Conservation (phyloP, 2,329 filamentous ascomycete species). For the Stachybotrys elegans region DNA sequence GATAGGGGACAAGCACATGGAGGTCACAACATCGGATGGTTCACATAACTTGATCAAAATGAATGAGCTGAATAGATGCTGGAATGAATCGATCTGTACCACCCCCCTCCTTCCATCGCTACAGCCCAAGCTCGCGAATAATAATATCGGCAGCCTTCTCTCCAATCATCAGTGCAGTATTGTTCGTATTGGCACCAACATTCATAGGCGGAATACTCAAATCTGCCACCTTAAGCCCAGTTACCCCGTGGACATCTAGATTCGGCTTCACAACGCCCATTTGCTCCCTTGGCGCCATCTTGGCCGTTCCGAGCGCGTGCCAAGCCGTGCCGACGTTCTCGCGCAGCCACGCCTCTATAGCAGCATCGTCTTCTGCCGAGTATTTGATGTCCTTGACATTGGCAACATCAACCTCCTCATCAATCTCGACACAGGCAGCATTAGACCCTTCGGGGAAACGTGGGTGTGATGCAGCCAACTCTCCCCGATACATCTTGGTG, state of each 20-base stretch:
- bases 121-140: conserved; percentile 16
- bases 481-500: conserved; percentile 44
- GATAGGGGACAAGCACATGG: too few species aligned
- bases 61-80: too few species aligned
- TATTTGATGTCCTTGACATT: conserved; percentile 38
- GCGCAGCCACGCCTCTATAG: conserved; percentile 38
- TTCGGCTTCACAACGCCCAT: conserved; percentile 33
- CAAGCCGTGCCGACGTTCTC: conserved; percentile 33
- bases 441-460: conserved; percentile 33
- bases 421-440: conserved; percentile 19
- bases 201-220: conserved; percentile 31
- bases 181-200: conserved; percentile 38
- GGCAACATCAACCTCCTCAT: neutral
- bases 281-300: conserved; percentile 31
- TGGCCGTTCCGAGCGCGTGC: conserved; percentile 33
- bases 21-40: too few species aligned
- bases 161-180: conserved; percentile 37
- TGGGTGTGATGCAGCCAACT: conserved; percentile 35
- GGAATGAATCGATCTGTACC: too few species aligned
- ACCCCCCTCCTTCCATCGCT: too few species aligned
- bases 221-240: conserved; percentile 19
- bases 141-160: conserved; percentile 34
- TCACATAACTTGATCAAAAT: too few species aligned
- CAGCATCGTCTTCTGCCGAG: conserved; percentile 39
- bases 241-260: conserved; percentile 32